Percentiles rank a stretch among this genome's conserved stretches.
Conservation (phyloP, 2,329 filamentous ascomycete genomes). For the Colletotrichum scovillei region DNA sequence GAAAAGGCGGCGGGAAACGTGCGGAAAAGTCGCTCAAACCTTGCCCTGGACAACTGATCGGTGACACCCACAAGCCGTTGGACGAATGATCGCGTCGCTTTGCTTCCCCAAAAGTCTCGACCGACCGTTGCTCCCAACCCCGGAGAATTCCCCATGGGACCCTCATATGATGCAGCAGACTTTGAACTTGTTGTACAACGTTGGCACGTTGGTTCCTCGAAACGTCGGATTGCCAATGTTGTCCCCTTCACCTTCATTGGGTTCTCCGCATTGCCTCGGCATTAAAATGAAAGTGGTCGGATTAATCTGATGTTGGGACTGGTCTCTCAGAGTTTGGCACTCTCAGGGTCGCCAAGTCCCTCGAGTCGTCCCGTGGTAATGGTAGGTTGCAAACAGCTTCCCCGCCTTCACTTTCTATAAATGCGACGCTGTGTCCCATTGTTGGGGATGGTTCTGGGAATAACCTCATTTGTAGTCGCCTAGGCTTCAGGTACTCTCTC, state of each 20-base stretch:
- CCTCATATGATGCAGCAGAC: neutral
- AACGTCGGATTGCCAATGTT: conserved; percentile 13
- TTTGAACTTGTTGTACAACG: neutral
- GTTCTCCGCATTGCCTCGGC: conserved; percentile 32
- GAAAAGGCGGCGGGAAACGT: conserved; percentile 26
- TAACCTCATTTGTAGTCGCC: conserved; percentile 17
- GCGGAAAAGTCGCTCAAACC: conserved; percentile 9
- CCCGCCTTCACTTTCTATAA: conserved; percentile 24
- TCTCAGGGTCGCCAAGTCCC: neutral
- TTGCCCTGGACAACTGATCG: neutral
- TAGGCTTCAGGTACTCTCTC: neutral
- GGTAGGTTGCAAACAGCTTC: neutral
- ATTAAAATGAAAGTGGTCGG: neutral
- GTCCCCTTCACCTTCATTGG: neutral
- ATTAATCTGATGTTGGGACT: conserved; percentile 18
- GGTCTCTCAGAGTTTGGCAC: neutral
- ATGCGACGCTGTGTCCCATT: conserved; percentile 13
- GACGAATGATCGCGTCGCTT: conserved; percentile 27
- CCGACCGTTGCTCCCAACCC: conserved; percentile 18
- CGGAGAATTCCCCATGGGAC: conserved; percentile 32
- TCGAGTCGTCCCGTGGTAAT: neutral
- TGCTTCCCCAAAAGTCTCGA: conserved; percentile 33
- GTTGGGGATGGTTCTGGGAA: conserved; percentile 8
- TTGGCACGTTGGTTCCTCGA: conserved; percentile 15
- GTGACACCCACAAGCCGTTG: conserved; percentile 11